phyloP scores from a whole-genome alignment of 805 yeast species.

The Kregervanrija delftensis region DNA sequence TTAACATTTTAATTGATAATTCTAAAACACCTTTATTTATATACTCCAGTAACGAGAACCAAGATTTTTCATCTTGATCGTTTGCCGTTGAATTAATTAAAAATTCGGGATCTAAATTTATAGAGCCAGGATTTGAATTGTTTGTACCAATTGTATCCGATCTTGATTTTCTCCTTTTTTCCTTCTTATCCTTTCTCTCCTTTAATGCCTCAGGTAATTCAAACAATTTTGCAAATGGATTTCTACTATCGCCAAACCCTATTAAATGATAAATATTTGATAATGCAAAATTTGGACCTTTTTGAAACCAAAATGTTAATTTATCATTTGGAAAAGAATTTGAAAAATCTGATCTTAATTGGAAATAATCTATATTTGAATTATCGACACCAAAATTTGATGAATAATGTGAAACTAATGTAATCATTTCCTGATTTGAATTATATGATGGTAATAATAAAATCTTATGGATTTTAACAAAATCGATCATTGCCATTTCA shows the following conservation, averaged over 20 bases:
- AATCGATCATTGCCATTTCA: conserved; percentile 54
- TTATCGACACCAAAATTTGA: conserved; percentile 63
- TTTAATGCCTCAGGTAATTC: conserved; percentile 64
- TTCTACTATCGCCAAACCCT: conserved; percentile 70
- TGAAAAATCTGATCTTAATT: conserved; percentile 33
- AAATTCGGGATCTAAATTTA: conserved; percentile 17
- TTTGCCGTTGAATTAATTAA: conserved; percentile 21
- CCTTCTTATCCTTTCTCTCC: conserved; percentile 67
- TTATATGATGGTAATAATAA: conserved; percentile 53
- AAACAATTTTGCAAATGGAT: conserved; percentile 72
- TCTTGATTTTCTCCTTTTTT: conserved; percentile 44
- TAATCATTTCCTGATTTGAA: conserved; percentile 46
- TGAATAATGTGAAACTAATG: conserved; percentile 58
- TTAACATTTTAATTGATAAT: conserved; percentile 60
- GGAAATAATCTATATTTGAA: conserved; percentile 57
- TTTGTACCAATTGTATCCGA: neutral
- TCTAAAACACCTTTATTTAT: conserved; percentile 60
- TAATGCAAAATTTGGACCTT: conserved; percentile 68
- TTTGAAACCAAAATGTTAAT: conserved; percentile 67
- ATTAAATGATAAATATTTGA: conserved; percentile 68
- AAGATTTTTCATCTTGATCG: conserved; percentile 32
- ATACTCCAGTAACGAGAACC: conserved; percentile 52
- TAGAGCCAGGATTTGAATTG: neutral
- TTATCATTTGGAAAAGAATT: conserved; percentile 35
- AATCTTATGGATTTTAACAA: conserved; percentile 62